Conservation (phyloP, 2,329 filamentous ascomycete genomes). For the Coleophoma eucalyptorum region DNA sequence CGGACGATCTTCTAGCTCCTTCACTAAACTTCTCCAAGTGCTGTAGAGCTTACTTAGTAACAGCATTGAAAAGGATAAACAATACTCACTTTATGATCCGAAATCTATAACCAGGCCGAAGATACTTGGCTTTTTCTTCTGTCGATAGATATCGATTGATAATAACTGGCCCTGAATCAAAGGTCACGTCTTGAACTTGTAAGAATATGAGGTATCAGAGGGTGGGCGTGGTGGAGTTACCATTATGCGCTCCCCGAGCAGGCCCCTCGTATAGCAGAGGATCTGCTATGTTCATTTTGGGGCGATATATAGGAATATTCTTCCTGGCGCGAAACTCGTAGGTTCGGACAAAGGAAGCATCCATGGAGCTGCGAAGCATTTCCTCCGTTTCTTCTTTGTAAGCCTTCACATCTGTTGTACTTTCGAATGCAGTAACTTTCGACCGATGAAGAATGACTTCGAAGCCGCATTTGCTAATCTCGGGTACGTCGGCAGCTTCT, state of each 20-base stretch:
- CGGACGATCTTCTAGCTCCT: constrained; percentile 19
- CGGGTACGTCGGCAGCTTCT: not conserved
- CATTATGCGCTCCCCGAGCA: constrained; percentile 16
- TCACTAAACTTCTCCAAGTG: constrained; percentile 20
- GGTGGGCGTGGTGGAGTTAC: constrained; percentile 1
- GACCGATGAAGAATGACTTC: constrained; percentile 8
- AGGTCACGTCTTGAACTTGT: constrained; percentile 11
- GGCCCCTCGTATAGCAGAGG: constrained; percentile 10
- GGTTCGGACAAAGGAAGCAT: constrained; percentile 9
- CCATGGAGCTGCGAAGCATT: constrained; percentile 6
- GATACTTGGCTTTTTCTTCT: constrained; percentile 2
- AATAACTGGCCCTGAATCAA: constrained; percentile 11
- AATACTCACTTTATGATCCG: constrained; percentile 15
- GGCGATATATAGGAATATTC: constrained; percentile 9
- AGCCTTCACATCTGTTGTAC: constrained; percentile 2
- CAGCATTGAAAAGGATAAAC: not conserved
- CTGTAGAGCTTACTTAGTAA: constrained; percentile 4
- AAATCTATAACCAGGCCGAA: constrained; percentile 12
- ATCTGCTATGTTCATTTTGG: not conserved
- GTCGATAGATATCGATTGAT: constrained; percentile 10
- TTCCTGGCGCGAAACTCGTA: constrained; percentile 11
- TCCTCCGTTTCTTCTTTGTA: constrained; percentile 11
- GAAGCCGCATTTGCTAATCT: constrained; percentile 9
- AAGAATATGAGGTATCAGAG: not conserved
- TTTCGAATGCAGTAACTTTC: constrained; percentile 3